Conservation (phyloP, 2,329 filamentous ascomycete species). For the Penicillium sp. region DNA sequence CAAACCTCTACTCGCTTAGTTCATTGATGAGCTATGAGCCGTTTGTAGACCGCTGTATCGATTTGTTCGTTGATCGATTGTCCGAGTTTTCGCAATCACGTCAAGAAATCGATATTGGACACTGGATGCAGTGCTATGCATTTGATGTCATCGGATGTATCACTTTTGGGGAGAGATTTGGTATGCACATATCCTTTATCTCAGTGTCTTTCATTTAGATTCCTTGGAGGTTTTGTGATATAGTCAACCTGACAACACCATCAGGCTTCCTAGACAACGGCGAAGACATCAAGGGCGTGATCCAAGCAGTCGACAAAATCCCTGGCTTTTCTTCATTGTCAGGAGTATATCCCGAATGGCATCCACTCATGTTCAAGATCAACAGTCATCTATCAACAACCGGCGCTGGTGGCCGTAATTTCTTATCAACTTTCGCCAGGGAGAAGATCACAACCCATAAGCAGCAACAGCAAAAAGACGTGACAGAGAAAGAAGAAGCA, state of each 20-base stretch:
- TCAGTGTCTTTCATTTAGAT: slow-evolving; percentile 32
- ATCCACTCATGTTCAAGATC: slow-evolving; percentile 31
- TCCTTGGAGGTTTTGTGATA: slow-evolving; percentile 35
- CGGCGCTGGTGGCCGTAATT: slow-evolving; percentile 28
- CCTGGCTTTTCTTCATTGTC: slow-evolving; percentile 38
- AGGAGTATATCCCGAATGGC: slow-evolving; percentile 42
- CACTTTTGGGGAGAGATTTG: slow-evolving; percentile 35
- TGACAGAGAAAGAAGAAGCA: not conserved
- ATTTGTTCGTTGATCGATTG: slow-evolving; percentile 38
- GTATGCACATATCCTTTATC: slow-evolving; percentile 19
- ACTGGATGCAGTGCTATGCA: slow-evolving; percentile 38
- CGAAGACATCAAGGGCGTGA: slow-evolving; percentile 43
- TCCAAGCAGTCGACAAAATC: slow-evolving; percentile 33
- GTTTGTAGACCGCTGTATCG: slow-evolving; percentile 47
- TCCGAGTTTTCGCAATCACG: slow-evolving; percentile 30
- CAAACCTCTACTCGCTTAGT: slow-evolving; percentile 47
- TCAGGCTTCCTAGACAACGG: slow-evolving; percentile 48
- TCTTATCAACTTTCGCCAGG: slow-evolving; percentile 30
- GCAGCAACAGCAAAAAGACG: slow-evolving; percentile 17
- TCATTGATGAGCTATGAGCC: slow-evolving; percentile 48
- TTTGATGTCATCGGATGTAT: slow-evolving; percentile 50
- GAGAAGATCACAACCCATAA: slow-evolving; percentile 29
- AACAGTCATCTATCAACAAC: slow-evolving; percentile 26
- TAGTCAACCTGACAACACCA: not conserved
- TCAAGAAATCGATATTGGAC: slow-evolving; percentile 32